Conservation (phyloP, 2,329 filamentous ascomycete species). For the Westerdykella sp. region DNA sequence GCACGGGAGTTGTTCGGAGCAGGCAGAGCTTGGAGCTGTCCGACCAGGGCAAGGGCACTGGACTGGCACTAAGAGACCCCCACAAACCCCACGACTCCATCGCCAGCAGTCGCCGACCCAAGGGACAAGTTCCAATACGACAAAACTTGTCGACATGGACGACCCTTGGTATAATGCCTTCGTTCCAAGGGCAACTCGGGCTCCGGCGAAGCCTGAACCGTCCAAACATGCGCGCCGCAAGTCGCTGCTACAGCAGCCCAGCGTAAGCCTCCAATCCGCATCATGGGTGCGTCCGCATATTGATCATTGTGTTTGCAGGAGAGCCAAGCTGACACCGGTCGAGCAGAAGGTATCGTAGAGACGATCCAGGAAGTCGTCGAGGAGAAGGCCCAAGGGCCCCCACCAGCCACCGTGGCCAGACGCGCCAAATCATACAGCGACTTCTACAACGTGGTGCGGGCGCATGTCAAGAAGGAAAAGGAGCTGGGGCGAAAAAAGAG, state of each 20-base stretch:
- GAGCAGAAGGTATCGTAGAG: conserved; percentile 52
- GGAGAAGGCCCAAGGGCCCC: conserved; percentile 53
- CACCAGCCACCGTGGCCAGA: conserved; percentile 57
- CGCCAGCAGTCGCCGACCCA: background rate
- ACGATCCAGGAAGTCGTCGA: conserved; percentile 49
- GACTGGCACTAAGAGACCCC: background rate
- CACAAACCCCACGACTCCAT: conserved; percentile 6
- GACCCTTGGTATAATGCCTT: conserved; percentile 75
- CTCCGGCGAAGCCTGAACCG: conserved; percentile 35
- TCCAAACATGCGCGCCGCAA: conserved; percentile 58
- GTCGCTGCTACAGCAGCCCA: conserved; percentile 56
- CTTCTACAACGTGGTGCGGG: conserved; percentile 60
- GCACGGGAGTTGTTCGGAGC: conserved; percentile 4
- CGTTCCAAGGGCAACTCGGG: conserved; percentile 56
- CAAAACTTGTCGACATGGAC: conserved; percentile 53
- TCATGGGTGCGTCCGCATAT: conserved; percentile 35
- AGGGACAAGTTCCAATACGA: conserved; percentile 3
- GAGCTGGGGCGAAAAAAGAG: conserved; percentile 34
- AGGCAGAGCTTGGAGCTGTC: background rate
- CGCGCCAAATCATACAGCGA: conserved; percentile 74
- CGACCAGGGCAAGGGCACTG: background rate
- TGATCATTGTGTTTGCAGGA: conserved; percentile 45
- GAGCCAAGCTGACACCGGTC: conserved; percentile 49
- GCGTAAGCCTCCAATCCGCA: conserved; percentile 39
- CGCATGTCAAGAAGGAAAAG: conserved; percentile 51